These are phyloP conservation scores for Candida germanica DNA, from an alignment of 805 yeast genomes.

Conservation along the genomic window DNA sequence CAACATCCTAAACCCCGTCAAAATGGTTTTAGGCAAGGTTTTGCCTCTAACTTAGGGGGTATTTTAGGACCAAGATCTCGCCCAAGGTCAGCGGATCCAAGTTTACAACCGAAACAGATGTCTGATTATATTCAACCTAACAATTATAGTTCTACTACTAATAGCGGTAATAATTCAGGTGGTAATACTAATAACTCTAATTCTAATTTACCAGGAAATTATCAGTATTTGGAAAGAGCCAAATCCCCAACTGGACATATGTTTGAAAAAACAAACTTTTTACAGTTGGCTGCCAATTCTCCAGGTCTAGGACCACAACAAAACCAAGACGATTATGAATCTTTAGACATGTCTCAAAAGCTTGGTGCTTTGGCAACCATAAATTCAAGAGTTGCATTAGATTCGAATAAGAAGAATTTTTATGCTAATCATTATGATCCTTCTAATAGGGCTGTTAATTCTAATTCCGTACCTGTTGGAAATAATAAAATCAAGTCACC, in stretches of 20 bases:
- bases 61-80: constrained; percentile 18
- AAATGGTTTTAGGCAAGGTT: constrained; percentile 21
- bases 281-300: constrained; percentile 31
- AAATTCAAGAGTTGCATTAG: constrained; percentile 51
- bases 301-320: constrained; percentile 15
- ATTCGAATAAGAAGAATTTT: constrained; percentile 33
- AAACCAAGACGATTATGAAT: constrained; percentile 20
- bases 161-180: background rate
- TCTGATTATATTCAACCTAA: background rate
- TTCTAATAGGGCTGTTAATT: constrained; percentile 33
- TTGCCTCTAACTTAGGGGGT: background rate
- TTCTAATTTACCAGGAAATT: constrained; percentile 6
- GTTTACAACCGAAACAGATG: constrained; percentile 17
- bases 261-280: constrained; percentile 42
- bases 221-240: constrained; percentile 27
- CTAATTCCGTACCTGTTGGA: constrained; percentile 34
- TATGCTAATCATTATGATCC: constrained; percentile 22
- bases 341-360: constrained; percentile 36
- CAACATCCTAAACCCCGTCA: constrained; percentile 43
- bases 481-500: constrained; percentile 17
- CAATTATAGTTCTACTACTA: constrained; percentile 2
- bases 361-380: constrained; percentile 67
- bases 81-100: constrained; percentile 48
- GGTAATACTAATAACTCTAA: too few relatives aligned
- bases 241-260: constrained; percentile 41